Base-by-base conservation (phyloP, 371 early-diverging fungal genomes). In the Mucor circinelloides region DNA sequence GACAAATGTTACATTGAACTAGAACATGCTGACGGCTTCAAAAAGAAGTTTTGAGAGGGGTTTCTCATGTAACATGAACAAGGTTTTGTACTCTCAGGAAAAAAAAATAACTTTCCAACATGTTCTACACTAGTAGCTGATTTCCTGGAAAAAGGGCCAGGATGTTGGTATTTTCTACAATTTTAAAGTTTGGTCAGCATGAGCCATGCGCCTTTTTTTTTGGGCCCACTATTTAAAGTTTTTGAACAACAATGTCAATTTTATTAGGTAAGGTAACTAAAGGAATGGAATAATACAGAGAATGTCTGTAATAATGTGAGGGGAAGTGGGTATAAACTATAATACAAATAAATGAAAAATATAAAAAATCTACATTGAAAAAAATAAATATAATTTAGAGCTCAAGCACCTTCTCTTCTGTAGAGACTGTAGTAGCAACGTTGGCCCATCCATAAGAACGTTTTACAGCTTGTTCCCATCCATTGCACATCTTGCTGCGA, bases 401-500 rank as follows among this genome's bases (percentile, higher is more conserved):
- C 17, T 38, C 55, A 8, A 60, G n/a, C 3, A 66, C 32, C n/a
- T 36, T 38, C 28, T 68, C 68, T 4, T 68, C 59, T 10, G 69
- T 68, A 17, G 59, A 34, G 0, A 54, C 64, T 13, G 64, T 69
- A 6, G 63, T 63, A 13, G 58, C 50, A 6, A 40, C 32, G 68
- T 74, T 79, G 15, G 84, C 85, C 88, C 91, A 94, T 60, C 85
- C 88, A 69, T 87, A 83, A 44, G 88, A 89, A 69, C 87, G 85
- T 66, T 93, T 82, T 27, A 97, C 91, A 15, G 97, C 97, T 76
- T 90, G 86, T 67, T 94, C 85, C 97, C 97, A 97, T 31, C 88
- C 84, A 31, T 71, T 70, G 66, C 84, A 89, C 79, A 89, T 85
- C 55, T 77, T 73, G 7, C 84, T 81, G 54, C 95, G 86, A 61